Percentiles rank a stretch among this genome's conserved stretches.
Conservation (phyloP, 345 rosid genomes). For the Citrus trifoliata region DNA sequence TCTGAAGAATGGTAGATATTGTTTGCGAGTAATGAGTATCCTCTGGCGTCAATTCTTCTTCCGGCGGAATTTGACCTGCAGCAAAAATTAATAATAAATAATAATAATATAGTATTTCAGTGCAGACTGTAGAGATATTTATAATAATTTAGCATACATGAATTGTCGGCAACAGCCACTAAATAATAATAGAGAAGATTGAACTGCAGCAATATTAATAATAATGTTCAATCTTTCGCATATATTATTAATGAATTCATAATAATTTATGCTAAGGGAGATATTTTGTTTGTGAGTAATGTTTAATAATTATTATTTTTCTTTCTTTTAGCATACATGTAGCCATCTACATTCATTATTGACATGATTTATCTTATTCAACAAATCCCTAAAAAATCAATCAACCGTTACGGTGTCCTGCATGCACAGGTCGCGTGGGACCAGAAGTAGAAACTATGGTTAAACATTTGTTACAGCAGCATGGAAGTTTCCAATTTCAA, state of each 20-base stretch:
- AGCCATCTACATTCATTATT: not conserved
- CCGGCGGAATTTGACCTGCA: constrained; percentile 31
- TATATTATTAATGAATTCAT: too few species aligned
- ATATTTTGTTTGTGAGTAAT: too few species aligned
- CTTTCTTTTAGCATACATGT: too few species aligned
- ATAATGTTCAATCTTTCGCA: too few species aligned
- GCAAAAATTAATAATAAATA: not conserved
- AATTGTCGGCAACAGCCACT: too few species aligned
- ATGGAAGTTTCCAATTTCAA: not conserved
- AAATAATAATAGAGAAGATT: too few species aligned
- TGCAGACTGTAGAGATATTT: too few species aligned
- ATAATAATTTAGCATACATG: not conserved
- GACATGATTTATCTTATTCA: not conserved
- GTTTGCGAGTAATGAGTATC: constrained; percentile 84
- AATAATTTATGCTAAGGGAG: too few species aligned
- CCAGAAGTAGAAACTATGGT: not conserved
- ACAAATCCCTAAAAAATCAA: not conserved
- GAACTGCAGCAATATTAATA: too few species aligned
- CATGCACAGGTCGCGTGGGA: constrained; percentile 5
- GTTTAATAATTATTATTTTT: too few species aligned
- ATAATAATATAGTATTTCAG: not conserved
- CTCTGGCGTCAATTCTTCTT: constrained; percentile 57
- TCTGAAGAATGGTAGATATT: constrained; percentile 74
- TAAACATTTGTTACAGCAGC: not conserved
- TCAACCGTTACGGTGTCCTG: too few species aligned